Base-by-base conservation (phyloP, 148 eudicot species). In the Heliosperma pusillum region DNA sequence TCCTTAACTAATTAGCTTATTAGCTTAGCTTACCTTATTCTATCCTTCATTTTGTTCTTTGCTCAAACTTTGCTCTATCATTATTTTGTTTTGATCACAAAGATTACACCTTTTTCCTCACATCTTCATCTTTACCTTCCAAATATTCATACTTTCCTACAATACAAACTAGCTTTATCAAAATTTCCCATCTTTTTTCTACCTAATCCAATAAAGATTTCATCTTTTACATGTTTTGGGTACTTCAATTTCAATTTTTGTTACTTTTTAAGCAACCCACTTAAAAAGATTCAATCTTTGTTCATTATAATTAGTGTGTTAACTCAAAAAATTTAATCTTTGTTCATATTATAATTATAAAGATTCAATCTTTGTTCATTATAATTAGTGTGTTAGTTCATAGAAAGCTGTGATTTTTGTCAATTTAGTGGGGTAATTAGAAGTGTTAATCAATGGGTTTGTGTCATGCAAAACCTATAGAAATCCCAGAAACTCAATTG, bases 381-480 rank as follows among this genome's bases (percentile, higher is more conserved):
- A 9, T 17, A 9, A 20, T 50, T 50, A 12, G 55, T 12, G 53
- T 13, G 59, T 74, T 77, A 33, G 71, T 58, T 74, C 10, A 65
- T 19, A 68, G 11, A 2, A 36, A 79, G 24, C 24, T 81, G 83
- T 80, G 88, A 44, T 71, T 78, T 72, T 66, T 27, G 60, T 76
- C 60, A 50, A 11, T 24, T 66, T 50, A 36, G 42, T 50, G 15
- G 15, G 12, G 55, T 50, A 50, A 50, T 50, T 50, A 50, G 45
- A 5, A 25, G 75, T 57, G 76, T 85, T 88, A 67, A 71, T 79
- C 88, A 83, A 94, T 94, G 98, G 98, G 98, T 73, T 82, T 90
- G 50, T 94, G 98, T 89, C 90, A 94, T 78, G 98, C 96, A 75
- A 94, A 90, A 88, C 98, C 97, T 29, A 82, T 71, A 77, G 80